Conservation (phyloP, 305 asterid species). For the Fraxinus sp. region DNA sequence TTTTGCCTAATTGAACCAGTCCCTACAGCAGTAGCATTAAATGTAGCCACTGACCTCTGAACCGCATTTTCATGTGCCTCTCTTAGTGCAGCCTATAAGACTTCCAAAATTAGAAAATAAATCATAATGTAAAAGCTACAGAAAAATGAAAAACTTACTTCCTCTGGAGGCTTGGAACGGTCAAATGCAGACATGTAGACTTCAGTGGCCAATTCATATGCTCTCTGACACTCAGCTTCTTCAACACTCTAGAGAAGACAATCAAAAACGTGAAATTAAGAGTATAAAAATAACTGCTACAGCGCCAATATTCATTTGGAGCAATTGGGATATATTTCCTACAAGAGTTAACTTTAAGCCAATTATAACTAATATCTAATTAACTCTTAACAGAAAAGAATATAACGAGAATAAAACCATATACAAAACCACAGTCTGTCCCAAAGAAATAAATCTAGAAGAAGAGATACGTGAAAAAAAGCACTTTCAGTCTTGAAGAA, state of each 20-base stretch:
- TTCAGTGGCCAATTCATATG: conserved; percentile 75
- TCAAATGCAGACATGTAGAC: conserved; percentile 70
- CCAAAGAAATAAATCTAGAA: background rate
- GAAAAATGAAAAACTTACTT: conserved; percentile 50
- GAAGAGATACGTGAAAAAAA: background rate
- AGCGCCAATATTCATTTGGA: background rate
- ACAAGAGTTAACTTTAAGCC: background rate
- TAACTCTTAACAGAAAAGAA: background rate
- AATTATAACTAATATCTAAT: background rate
- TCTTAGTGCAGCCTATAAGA: conserved; percentile 69
- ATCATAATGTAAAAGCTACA: conserved; percentile 3
- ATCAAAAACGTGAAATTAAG: conserved; percentile 1
- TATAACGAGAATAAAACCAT: background rate
- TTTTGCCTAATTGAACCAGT: conserved; percentile 74
- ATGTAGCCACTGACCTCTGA: conserved; percentile 68
- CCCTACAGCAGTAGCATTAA: conserved; percentile 84
- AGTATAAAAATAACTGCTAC: background rate
- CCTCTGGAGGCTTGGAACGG: conserved; percentile 85
- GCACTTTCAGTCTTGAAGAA: background rate
- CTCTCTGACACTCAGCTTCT: conserved; percentile 97
- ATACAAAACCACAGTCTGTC: background rate
- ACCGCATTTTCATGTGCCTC: conserved; percentile 93
- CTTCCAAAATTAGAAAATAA: conserved; percentile 25
- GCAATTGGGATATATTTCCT: background rate
- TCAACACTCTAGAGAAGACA: conserved; percentile 66